phyloP scores from a whole-genome alignment of 768 basidiomycete genomes.

The Lactarius vividus region DNA sequence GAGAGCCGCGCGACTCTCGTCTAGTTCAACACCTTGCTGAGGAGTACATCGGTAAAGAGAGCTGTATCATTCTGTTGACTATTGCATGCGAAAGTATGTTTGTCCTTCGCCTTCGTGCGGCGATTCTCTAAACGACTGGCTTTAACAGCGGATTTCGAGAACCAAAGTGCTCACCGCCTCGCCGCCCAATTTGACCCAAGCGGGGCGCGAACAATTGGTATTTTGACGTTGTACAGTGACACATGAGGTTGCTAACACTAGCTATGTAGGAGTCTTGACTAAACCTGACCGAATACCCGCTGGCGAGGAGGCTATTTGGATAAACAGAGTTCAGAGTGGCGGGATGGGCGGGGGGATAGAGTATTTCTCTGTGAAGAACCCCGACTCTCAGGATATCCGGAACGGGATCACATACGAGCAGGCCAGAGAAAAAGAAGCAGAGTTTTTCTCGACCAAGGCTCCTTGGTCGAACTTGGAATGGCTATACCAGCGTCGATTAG shows the following conservation, averaged over 20 bases:
- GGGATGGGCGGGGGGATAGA: conserved; percentile 3
- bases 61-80: conserved; percentile 58
- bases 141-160: conserved; percentile 69
- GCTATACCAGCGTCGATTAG: conserved; percentile 18
- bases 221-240: conserved; percentile 20
- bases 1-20: conserved; percentile 54
- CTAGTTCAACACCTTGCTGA: conserved; percentile 58
- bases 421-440: conserved; percentile 17
- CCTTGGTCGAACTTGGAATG: conserved; percentile 25
- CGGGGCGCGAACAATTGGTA: conserved; percentile 70
- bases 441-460: conserved; percentile 12
- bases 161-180: conserved; percentile 69
- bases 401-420: conserved; percentile 24
- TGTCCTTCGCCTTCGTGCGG: neutral
- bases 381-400: conserved; percentile 19
- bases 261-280: conserved; percentile 16
- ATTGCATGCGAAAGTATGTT: conserved; percentile 63
- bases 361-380: conserved; percentile 27
- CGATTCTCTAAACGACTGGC: neutral
- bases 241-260: neutral
- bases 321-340: conserved; percentile 11
- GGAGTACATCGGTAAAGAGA: conserved; percentile 58
- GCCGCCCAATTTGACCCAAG: conserved; percentile 58
- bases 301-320: conserved; percentile 22
- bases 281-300: conserved; percentile 21